phyloP scores from a whole-genome alignment of 352 stramenopile species.

The Aphanomyces invadans region DNA sequence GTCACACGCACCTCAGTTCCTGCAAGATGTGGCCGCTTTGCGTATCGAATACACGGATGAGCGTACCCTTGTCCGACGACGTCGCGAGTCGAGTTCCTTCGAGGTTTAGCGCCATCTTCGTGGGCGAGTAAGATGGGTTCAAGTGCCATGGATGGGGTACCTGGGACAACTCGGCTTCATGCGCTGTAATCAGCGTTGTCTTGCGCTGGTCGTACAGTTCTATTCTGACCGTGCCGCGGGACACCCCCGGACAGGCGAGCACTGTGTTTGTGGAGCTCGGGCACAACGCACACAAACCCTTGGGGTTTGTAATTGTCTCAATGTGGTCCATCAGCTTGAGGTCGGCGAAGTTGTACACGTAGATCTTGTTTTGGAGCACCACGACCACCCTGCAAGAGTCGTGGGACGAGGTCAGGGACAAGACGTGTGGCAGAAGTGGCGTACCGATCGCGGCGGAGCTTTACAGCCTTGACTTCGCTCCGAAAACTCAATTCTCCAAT shows the following conservation, averaged over 20 bases:
- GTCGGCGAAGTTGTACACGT: conserved; percentile 98
- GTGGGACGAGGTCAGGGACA: neutral
- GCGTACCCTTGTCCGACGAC: conserved; percentile 94
- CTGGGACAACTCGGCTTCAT: conserved; percentile 90
- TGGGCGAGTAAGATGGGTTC: neutral
- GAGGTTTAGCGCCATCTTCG: conserved; percentile 86
- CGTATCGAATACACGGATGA: conserved; percentile 97
- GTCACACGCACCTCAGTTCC: conserved; percentile 52
- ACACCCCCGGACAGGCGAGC: conserved; percentile 92
- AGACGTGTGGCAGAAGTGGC: neutral
- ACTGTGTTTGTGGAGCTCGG: conserved; percentile 91
- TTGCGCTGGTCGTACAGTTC: conserved; percentile 96
- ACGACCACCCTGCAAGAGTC: conserved; percentile 92
- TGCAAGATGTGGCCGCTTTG: conserved; percentile 88
- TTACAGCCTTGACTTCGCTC: conserved; percentile 94
- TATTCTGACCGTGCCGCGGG: conserved; percentile 87
- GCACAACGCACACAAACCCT: conserved; percentile 92
- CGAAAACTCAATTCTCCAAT: conserved; percentile 98
- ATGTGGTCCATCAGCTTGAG: conserved; percentile 97
- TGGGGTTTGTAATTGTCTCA: conserved; percentile 97
- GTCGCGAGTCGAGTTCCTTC: conserved; percentile 94
- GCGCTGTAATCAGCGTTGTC: conserved; percentile 92
- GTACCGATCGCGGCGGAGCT: conserved; percentile 90
- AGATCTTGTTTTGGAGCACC: conserved; percentile 94
- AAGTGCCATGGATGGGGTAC: conserved; percentile 29